phyloP scores from a whole-genome alignment of 2,329 filamentous ascomycete species.

The Aspergillus terreus region DNA sequence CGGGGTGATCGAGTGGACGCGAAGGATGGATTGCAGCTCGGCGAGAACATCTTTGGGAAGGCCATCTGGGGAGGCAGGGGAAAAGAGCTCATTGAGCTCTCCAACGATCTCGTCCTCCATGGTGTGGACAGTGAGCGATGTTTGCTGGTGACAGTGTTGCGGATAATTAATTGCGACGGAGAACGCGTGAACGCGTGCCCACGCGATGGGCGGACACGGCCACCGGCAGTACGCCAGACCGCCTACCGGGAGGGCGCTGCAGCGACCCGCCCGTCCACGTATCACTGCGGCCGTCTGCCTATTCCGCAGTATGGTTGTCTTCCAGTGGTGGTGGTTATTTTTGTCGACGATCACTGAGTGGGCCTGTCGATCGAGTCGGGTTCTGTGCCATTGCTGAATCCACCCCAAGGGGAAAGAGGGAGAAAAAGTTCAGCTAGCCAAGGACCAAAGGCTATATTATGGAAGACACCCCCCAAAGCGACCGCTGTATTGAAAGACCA shows the following conservation, averaged over 20 bases:
- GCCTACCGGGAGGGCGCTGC: slow-evolving; percentile 4
- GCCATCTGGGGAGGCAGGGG: slow-evolving; percentile 48
- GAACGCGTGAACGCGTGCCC: slow-evolving; percentile 4
- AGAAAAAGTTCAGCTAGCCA: slow-evolving; percentile 1
- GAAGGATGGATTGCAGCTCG: slow-evolving; percentile 82
- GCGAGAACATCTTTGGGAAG: slow-evolving; percentile 73
- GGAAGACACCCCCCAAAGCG: background rate
- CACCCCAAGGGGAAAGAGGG: background rate
- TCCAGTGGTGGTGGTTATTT: background rate
- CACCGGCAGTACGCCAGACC: slow-evolving; percentile 1
- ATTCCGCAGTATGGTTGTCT: too few relatives aligned
- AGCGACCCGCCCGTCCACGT: background rate
- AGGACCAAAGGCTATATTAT: slow-evolving; percentile 1
- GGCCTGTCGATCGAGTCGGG: slow-evolving; percentile 14
- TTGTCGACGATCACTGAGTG: slow-evolving; percentile 8
- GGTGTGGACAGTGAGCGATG: background rate
- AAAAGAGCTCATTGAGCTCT: slow-evolving; percentile 60
- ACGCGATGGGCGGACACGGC: slow-evolving; percentile 5
- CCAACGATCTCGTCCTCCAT: slow-evolving; percentile 52
- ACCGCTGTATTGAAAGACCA: background rate
- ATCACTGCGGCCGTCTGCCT: background rate
- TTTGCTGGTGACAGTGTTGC: background rate
- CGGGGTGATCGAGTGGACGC: slow-evolving; percentile 72
- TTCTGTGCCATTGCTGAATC: slow-evolving; percentile 3
- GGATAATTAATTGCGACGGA: background rate